phyloP scores from a whole-genome alignment of 225 moss, liverwort and hornwort species.

The Anthoceros angustus region DNA sequence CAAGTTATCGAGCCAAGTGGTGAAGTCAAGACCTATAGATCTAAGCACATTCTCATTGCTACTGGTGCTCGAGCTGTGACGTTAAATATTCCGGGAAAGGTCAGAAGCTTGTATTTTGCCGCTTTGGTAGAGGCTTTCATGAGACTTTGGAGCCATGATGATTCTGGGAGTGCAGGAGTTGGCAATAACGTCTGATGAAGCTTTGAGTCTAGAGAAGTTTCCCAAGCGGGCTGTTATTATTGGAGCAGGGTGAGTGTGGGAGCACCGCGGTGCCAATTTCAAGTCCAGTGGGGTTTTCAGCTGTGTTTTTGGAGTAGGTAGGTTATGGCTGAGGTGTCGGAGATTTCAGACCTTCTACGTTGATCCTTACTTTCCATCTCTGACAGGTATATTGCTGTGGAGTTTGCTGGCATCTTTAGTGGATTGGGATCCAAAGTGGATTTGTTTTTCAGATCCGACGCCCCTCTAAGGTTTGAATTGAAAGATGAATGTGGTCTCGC shows the following conservation, averaged over 20 bases:
- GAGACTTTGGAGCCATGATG: constrained; percentile 1
- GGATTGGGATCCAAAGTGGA: constrained; percentile 86
- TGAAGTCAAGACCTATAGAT: constrained; percentile 40
- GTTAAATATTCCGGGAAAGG: constrained; percentile 69
- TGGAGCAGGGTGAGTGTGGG: constrained; percentile 49
- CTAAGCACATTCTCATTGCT: constrained; percentile 61
- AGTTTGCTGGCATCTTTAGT: constrained; percentile 69
- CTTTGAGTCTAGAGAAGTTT: constrained; percentile 62
- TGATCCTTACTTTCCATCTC: neutral
- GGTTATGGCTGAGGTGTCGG: neutral
- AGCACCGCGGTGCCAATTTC: too few relatives aligned
- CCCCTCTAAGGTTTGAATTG: constrained; percentile 42
- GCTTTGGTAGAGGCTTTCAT: neutral
- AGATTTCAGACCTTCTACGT: neutral
- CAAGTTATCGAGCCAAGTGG: constrained; percentile 47
- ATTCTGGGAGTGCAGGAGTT: constrained; percentile 37
- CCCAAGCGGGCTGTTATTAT: constrained; percentile 51
- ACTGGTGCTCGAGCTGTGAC: constrained; percentile 61
- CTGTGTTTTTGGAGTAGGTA: too few relatives aligned
- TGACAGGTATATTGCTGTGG: constrained; percentile 76
- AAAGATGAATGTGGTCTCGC: neutral
- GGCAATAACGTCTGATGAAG: constrained; percentile 75
- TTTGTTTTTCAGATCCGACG: constrained; percentile 57
- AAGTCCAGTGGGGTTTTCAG: too few relatives aligned
- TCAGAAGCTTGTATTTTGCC: constrained; percentile 7